phyloP scores from a whole-genome alignment of 371 early-diverging fungal species.

The Batrachochytrium dendrobatidis region DNA sequence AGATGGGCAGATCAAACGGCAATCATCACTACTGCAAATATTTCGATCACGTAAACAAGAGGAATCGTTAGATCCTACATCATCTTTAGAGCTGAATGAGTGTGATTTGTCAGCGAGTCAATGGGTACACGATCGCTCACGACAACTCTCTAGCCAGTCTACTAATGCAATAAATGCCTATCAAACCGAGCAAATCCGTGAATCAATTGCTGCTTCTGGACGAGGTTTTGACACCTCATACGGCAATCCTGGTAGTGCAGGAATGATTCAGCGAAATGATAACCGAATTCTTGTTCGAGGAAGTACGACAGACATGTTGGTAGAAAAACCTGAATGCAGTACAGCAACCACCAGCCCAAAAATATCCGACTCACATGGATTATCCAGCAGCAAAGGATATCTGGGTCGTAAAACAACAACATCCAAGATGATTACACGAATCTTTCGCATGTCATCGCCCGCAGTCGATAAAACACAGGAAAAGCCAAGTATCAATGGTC shows the following conservation, averaged over 20 bases:
- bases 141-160: too few relatives aligned
- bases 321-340: not conserved
- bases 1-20: not conserved
- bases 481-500: not conserved
- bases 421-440: not conserved
- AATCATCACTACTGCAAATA: not conserved
- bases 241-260: too few relatives aligned
- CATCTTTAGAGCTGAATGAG: too few relatives aligned
- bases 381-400: not conserved
- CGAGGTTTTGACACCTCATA: too few relatives aligned
- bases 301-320: not conserved
- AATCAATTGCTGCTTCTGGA: too few relatives aligned
- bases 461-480: not conserved
- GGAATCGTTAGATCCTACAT: too few relatives aligned
- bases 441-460: not conserved
- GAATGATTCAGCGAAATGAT: too few relatives aligned
- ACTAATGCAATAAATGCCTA: too few relatives aligned
- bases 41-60: not conserved
- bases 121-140: too few relatives aligned
- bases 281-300: too few relatives aligned
- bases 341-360: not conserved
- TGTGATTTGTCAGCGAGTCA: too few relatives aligned
- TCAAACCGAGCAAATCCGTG: too few relatives aligned
- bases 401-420: not conserved
- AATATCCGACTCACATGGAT: not conserved